Conservation (phyloP, 2,329 filamentous ascomycete genomes). For the Dactylellina haptotyla region DNA sequence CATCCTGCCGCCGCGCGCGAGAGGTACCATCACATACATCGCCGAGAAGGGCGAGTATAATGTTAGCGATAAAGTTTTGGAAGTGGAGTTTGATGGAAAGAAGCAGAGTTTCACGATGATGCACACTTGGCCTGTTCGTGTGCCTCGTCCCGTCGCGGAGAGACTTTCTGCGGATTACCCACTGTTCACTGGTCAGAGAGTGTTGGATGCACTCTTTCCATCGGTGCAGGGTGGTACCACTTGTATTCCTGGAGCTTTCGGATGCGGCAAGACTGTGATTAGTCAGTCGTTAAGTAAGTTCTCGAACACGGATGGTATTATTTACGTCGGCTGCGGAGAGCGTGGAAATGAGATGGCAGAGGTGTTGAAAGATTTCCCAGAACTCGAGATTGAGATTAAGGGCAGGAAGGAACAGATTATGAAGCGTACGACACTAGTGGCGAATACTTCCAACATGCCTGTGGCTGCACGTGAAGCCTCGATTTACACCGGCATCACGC, state of each 20-base stretch:
- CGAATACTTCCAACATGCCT: slow-evolving; percentile 99
- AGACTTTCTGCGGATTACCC: slow-evolving; percentile 88
- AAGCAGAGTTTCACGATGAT: slow-evolving; percentile 97
- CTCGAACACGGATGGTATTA: slow-evolving; percentile 98
- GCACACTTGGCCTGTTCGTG: slow-evolving; percentile 98
- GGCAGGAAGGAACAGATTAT: slow-evolving; percentile 98
- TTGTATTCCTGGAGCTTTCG: slow-evolving; percentile 97
- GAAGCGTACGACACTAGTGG: slow-evolving; percentile 98
- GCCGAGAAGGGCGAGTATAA: slow-evolving; percentile 90
- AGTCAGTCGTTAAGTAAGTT: slow-evolving; percentile 99
- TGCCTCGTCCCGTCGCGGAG: slow-evolving; percentile 89
- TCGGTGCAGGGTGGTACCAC: slow-evolving; percentile 97
- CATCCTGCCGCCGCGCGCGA: slow-evolving; percentile 85
- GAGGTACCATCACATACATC: slow-evolving; percentile 91
- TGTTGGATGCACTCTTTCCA: slow-evolving; percentile 94
- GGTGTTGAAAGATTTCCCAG: slow-evolving; percentile 99
- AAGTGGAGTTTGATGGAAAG: slow-evolving; percentile 96
- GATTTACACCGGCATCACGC: slow-evolving; percentile 96
- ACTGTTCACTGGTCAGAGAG: slow-evolving; percentile 95
- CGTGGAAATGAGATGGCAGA: slow-evolving; percentile 99
- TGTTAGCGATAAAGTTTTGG: slow-evolving; percentile 90
- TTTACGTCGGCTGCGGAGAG: slow-evolving; percentile 92
- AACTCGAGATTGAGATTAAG: slow-evolving; percentile 92
- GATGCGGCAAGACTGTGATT: slow-evolving; percentile 99
- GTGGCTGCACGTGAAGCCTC: slow-evolving; percentile 98